Percentiles rank a stretch among this genome's conserved stretches.
Evolutionary conservation across 441 rosid species (phyloP).

Genomic region (Mallotus japonicus): DNA sequence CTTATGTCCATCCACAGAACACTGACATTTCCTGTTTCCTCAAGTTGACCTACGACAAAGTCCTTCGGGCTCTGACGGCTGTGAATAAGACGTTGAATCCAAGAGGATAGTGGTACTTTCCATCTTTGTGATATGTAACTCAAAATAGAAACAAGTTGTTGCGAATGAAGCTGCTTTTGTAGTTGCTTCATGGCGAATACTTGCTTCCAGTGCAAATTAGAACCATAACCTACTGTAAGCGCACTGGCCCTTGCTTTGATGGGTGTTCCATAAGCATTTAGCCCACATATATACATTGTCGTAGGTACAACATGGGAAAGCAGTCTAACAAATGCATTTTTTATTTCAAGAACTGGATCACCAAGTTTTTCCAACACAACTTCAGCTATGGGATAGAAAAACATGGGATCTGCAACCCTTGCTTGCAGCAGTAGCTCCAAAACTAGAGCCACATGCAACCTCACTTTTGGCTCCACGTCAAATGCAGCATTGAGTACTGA

Average conservation of each 20-base stretch:
- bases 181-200: conserved; percentile 83
- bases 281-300: conserved; percentile 57
- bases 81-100: conserved; percentile 81
- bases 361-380: conserved; percentile 79
- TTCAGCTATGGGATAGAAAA: conserved; percentile 59
- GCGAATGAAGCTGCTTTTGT: conserved; percentile 75
- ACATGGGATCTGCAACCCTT: conserved; percentile 62
- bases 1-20: conserved; percentile 56
- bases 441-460: conserved; percentile 62
- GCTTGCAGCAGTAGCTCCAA: conserved; percentile 79
- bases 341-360: conserved; percentile 74
- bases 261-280: conserved; percentile 46
- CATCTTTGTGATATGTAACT: conserved; percentile 94
- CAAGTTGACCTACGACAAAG: conserved; percentile 45
- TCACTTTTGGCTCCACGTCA: conserved; percentile 86
- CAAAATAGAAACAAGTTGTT: conserved; percentile 92
- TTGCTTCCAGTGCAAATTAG: conserved; percentile 87
- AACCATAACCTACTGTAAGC: conserved; percentile 42
- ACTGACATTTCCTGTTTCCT: conserved; percentile 52
- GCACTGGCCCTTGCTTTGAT: conserved; percentile 45
- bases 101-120: conserved; percentile 89
- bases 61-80: conserved; percentile 60
- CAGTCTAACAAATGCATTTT: conserved; percentile 64
- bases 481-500: conserved; percentile 79
- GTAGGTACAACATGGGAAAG: conserved; percentile 72